Evolutionary conservation across 1,284 basidiomycete genomes (phyloP).

Genomic region (Phaffia rhodozyma): DNA sequence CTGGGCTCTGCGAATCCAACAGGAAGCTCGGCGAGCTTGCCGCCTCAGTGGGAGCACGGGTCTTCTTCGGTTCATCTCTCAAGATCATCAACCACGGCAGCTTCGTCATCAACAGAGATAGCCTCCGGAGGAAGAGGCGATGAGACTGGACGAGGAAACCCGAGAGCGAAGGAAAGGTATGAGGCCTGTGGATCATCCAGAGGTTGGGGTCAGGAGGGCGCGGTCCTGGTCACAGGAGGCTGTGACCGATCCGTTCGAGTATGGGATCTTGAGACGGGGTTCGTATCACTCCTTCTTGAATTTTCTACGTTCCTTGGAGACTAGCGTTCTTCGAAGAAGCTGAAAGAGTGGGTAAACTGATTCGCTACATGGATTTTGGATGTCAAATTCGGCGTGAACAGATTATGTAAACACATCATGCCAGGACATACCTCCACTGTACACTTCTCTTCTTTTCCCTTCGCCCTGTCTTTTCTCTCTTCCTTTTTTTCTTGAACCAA

Average conservation of each 20-base stretch:
- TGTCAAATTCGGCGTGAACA: too few species aligned
- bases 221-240: slow-evolving; percentile 78
- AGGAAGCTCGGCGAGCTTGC: too few species aligned
- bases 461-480: background rate
- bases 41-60: too few species aligned
- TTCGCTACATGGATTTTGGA: too few species aligned
- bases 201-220: slow-evolving; percentile 53
- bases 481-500: slow-evolving; percentile 44
- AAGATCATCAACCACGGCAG: too few species aligned
- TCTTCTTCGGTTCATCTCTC: too few species aligned
- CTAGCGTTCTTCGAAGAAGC: background rate
- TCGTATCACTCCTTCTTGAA: slow-evolving; percentile 25
- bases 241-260: slow-evolving; percentile 82
- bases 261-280: slow-evolving; percentile 83
- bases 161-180: slow-evolving; percentile 27
- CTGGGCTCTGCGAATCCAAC: background rate
- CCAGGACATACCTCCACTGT: background rate
- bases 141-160: background rate
- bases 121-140: slow-evolving; percentile 3
- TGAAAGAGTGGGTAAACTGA: background rate
- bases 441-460: background rate
- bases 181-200: slow-evolving; percentile 53
- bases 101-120: too few species aligned
- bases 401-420: background rate
- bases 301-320: background rate